Evolutionary conservation across 805 yeast genomes (phyloP), one percentile per base, ranked within the genome.

Genomic region (Wickerhamomyces subpelliculosus): DNA sequence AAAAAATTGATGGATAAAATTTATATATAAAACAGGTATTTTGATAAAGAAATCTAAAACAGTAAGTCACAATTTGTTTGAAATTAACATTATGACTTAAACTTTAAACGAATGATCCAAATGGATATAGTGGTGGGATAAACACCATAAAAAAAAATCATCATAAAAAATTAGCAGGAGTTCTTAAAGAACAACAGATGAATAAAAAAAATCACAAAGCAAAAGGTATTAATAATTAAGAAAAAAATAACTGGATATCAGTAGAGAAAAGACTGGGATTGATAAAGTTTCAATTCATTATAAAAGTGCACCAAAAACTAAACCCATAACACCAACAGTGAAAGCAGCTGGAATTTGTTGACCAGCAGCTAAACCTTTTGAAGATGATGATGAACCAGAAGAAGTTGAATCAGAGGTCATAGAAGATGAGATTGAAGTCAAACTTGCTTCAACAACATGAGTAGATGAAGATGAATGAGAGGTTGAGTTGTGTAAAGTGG

Each of bases 351-450:
- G 55, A 26, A 52, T 32, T 12, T 32, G 32, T 23, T 45, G 32
- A 8, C 30, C 40, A 26, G 53, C 53, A 38, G 60, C 70, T 24
- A 52, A 52, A 28, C 57, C 62, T 21, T 58, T 51, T 14, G 67
- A 52, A 16, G 62, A 44, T 11, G 66, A 54, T 3, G 64, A 25
- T 25, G 27, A 25, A 13, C 27, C 33, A n/a, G 52, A 30, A 11
- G 53, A 42, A 25, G 43, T 28, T 11, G 43, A 31, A n/a, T n/a
- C n/a, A n/a, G n/a, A n/a, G n/a, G n/a, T n/a, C n/a, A n/a, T n/a
- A n/a, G n/a, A n/a, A n/a, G n/a, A n/a, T n/a, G n/a, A n/a, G n/a
- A n/a, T n/a, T n/a, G n/a, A n/a, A n/a, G n/a, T n/a, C n/a, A n/a
- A n/a, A n/a, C n/a, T n/a, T n/a, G n/a, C n/a, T n/a, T n/a, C n/a